Percentiles rank a stretch among this genome's conserved stretches.
Evolutionary conservation across 345 rosid genomes (phyloP).

Genomic region (Bretschneidera sinensis): DNA sequence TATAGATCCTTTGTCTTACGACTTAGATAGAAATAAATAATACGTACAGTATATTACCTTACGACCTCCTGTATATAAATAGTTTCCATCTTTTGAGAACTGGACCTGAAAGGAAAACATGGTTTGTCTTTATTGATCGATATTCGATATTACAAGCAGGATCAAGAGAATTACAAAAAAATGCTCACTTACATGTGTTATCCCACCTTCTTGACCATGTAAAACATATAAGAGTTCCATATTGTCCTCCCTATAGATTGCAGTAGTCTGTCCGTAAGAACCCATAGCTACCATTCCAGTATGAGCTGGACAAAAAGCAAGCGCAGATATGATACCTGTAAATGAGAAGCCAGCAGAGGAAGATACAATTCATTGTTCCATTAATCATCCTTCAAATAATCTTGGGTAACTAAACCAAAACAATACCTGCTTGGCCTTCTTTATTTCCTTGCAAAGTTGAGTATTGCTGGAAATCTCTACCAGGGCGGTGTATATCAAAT

Average conservation of each 20-base stretch:
- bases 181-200: constrained; percentile 74
- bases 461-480: constrained; percentile 75
- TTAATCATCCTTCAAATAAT: background rate
- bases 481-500: constrained; percentile 93
- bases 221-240: constrained; percentile 90
- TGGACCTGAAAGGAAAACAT: constrained; percentile 52
- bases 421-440: constrained; percentile 89
- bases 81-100: constrained; percentile 94
- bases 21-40: background rate
- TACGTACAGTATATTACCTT: constrained; percentile 49
- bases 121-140: background rate
- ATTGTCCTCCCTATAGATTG: constrained; percentile 84
- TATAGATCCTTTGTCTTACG: background rate
- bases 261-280: constrained; percentile 82
- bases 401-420: constrained; percentile 7
- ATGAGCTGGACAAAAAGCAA: constrained; percentile 78
- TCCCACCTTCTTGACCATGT: constrained; percentile 96
- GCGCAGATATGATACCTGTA: constrained; percentile 77
- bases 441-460: constrained; percentile 76
- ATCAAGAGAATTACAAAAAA: constrained; percentile 5
- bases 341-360: constrained; percentile 14
- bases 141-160: constrained; percentile 12
- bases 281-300: constrained; percentile 91
- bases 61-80: constrained; percentile 86
- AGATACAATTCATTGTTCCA: background rate